Percentiles rank a stretch among this genome's conserved stretches.
Conservation (phyloP, 2,329 filamentous ascomycete species). For the Colletotrichum tabaci region DNA sequence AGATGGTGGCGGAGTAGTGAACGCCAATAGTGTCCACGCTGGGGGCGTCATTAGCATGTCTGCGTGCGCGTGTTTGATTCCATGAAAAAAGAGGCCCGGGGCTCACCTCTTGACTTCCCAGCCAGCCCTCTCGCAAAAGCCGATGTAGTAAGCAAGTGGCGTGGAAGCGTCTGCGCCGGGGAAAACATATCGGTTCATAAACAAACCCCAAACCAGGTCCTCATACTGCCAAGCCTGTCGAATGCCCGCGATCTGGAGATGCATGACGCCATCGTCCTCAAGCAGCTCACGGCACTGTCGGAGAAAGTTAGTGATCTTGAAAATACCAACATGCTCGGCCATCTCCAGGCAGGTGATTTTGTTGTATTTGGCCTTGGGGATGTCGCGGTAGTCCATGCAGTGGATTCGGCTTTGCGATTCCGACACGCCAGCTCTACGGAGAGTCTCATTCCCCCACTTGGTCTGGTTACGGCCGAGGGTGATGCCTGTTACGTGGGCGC, state of each 20-base stretch:
- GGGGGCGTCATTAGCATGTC: not conserved
- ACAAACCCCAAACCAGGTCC: conserved; percentile 96
- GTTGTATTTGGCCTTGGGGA: conserved; percentile 86
- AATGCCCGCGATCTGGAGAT: conserved; percentile 94
- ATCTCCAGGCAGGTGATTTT: conserved; percentile 99
- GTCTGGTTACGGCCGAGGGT: conserved; percentile 97
- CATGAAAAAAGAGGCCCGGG: conserved; percentile 73
- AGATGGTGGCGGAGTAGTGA: conserved; percentile 89
- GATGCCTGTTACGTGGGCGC: conserved; percentile 87
- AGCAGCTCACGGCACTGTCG: conserved; percentile 96
- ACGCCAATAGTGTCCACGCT: conserved; percentile 88
- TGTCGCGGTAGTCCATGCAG: conserved; percentile 98
- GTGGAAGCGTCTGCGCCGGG: conserved; percentile 96
- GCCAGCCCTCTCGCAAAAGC: conserved; percentile 86
- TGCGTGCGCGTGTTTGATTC: not conserved
- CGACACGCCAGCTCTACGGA: conserved; percentile 84
- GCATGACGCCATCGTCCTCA: conserved; percentile 95
- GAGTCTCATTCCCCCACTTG: conserved; percentile 93
- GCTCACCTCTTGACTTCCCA: conserved; percentile 84
- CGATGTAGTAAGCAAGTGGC: conserved; percentile 88
- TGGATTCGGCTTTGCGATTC: conserved; percentile 93
- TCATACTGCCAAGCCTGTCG: conserved; percentile 98
- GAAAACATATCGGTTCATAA: conserved; percentile 90
- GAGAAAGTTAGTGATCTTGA: conserved; percentile 86
- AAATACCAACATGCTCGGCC: conserved; percentile 98